Evolutionary conservation across 441 rosid genomes (phyloP), one percentile per base, ranked within the genome.

Genomic region (Pelargonium hybrid): DNA sequence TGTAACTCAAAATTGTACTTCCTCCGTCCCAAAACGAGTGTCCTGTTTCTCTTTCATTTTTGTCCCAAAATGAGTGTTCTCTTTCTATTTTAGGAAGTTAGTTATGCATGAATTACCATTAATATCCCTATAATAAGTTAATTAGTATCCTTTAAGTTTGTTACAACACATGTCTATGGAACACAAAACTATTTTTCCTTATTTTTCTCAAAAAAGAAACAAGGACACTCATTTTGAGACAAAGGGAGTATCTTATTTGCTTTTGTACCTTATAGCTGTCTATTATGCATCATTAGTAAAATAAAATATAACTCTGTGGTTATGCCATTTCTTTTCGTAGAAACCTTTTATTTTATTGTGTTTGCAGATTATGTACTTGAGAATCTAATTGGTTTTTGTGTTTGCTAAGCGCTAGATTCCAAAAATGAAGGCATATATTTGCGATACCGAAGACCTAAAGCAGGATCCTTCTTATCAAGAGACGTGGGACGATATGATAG

Each of bases 401-500:
- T 82, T 82, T 85, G 89, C 85, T 84, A 94, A 94, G 99, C 89
- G 88, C 94, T 94, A 94, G 99, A 90, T 94, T 86, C 98, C 96
- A 80, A 94, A 94, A 85, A 92, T 94, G 98, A 94, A 94, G 99
- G 96, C 98, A 14, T 94, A 94, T 92, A 81, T 94, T 83, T 84
- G 86, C 66, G 99, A 94, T 82, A 87, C 99, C n/a, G 99, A 92
- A 80, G 99, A 94, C 82, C 84, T 92, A 68, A 88, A 88, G 90
- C 87, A 83, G 78, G 98, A 94, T 84, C 91, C 96, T 74, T 83
- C 86, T 64, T 90, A 88, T 80, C 97, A 88, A 78, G 99, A 94
- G 84, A 89, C 88, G 15, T 94, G 99, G 99, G 99, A 92, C 83
- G 99, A 90, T 81, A 94, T 94, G 99, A 92, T 94, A 75, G 88